A percentile compares a stretch with the other conserved stretches of the same genome.
These are phyloP conservation scores for Botrytis pseudocinerea DNA, from an alignment of 2,329 filamentous ascomycete genomes.

Conservation along the genomic window DNA sequence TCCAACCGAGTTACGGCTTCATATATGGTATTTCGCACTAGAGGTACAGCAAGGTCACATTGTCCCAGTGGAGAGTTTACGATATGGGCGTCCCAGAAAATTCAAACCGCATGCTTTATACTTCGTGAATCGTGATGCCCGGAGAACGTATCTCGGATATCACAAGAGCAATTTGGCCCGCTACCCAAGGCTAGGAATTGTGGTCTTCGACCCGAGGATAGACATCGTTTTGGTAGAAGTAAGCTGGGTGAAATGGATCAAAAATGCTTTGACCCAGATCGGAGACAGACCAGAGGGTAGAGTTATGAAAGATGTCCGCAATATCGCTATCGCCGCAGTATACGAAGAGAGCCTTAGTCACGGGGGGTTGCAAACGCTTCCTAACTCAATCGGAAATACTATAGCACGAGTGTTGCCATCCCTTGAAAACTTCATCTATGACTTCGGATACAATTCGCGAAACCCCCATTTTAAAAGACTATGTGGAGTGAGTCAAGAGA, in stretches of 20 bases:
- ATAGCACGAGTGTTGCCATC: conserved; percentile 7
- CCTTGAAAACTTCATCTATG: conserved; percentile 1
- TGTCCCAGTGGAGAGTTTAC: background rate
- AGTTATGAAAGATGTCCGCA: conserved; percentile 5
- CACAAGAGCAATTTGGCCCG: conserved; percentile 4
- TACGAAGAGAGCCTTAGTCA: background rate
- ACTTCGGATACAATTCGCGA: background rate
- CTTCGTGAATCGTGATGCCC: conserved; percentile 15
- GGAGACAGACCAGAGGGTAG: background rate
- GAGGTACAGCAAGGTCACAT: background rate
- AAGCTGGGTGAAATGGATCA: background rate
- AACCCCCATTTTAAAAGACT: no score
- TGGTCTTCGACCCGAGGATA: conserved; percentile 7
- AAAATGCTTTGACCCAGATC: background rate
- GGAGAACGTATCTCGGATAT: conserved; percentile 10
- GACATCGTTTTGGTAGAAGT: conserved; percentile 2
- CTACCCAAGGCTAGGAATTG: background rate
- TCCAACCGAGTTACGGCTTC: background rate
- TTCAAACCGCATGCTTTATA: conserved; percentile 9
- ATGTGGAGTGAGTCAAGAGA: background rate
- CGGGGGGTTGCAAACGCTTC: background rate
- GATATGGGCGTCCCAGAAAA: conserved; percentile 5
- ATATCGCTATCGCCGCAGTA: background rate
- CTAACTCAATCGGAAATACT: background rate
- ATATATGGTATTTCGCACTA: conserved; percentile 6